Percentiles rank a stretch among this genome's conserved stretches.
Evolutionary conservation across 2,329 filamentous ascomycete species (phyloP).

Genomic region (Trichoderma brevicompactum): DNA sequence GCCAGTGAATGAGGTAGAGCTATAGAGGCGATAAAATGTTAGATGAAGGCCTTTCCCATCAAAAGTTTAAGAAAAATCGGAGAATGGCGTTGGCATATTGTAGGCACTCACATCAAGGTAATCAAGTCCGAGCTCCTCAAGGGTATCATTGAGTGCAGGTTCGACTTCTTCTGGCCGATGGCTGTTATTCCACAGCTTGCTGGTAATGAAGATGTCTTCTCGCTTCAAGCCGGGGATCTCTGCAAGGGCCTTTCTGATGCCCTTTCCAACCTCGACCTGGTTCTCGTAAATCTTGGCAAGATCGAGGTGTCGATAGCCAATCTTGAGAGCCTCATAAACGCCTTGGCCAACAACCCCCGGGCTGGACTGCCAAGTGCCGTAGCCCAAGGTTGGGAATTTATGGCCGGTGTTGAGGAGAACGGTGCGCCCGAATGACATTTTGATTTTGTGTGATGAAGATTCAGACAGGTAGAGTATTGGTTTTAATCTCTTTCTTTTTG

Average conservation of each 20-base stretch:
- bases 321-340: slow-evolving; percentile 65
- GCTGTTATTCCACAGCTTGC: slow-evolving; percentile 64
- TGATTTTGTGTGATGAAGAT: background rate
- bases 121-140: slow-evolving; percentile 59
- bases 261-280: slow-evolving; percentile 61
- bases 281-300: slow-evolving; percentile 64
- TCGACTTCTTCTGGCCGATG: slow-evolving; percentile 63
- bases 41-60: no score
- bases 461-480: background rate
- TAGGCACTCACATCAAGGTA: slow-evolving; percentile 56
- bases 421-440: slow-evolving; percentile 60
- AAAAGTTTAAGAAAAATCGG: no score
- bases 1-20: slow-evolving; percentile 69
- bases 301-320: slow-evolving; percentile 67
- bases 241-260: slow-evolving; percentile 52
- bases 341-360: slow-evolving; percentile 67
- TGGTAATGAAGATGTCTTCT: slow-evolving; percentile 54
- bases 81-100: background rate
- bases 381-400: slow-evolving; percentile 65
- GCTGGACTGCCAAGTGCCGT: slow-evolving; percentile 69
- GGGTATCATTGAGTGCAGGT: slow-evolving; percentile 58
- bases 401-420: slow-evolving; percentile 66
- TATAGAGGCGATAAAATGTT: slow-evolving; percentile 28
- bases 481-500: no score
- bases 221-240: slow-evolving; percentile 57